Evolutionary conservation across 768 basidiomycete species (phyloP).

Genomic region (Gloeostereum incarnatum): DNA sequence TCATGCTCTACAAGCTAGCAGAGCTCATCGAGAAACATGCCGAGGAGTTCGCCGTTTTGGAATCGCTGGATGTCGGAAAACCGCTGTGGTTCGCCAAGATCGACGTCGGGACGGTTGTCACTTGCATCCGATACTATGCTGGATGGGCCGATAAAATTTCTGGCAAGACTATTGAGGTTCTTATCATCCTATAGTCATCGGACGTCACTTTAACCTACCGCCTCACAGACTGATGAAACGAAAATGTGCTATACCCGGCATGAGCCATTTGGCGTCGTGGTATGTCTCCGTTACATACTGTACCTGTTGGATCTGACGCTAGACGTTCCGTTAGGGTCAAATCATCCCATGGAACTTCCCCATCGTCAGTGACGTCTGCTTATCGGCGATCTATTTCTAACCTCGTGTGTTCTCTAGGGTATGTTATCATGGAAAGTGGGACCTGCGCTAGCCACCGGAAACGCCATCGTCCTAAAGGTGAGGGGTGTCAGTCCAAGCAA

Average conservation of each 20-base stretch:
- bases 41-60: slow-evolving; percentile 39
- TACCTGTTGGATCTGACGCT: no score
- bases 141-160: slow-evolving; percentile 53
- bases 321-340: no score
- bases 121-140: slow-evolving; percentile 41
- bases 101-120: slow-evolving; percentile 20
- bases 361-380: slow-evolving; percentile 8
- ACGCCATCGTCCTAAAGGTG: slow-evolving; percentile 46
- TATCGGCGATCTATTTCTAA: slow-evolving; percentile 26
- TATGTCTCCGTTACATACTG: no score
- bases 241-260: slow-evolving; percentile 55
- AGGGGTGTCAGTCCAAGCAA: neutral
- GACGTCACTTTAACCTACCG: neutral
- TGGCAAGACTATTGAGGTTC: slow-evolving; percentile 39
- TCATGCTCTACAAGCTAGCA: slow-evolving; percentile 38
- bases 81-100: neutral
- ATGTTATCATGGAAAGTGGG: slow-evolving; percentile 57
- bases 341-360: slow-evolving; percentile 55
- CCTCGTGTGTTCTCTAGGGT: slow-evolving; percentile 11
- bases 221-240: slow-evolving; percentile 23
- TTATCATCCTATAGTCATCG: neutral
- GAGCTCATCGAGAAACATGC: slow-evolving; percentile 38
- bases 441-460: slow-evolving; percentile 57
- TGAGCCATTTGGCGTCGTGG: slow-evolving; percentile 47
- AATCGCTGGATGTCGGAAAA: slow-evolving; percentile 37